These are phyloP conservation scores for Camellia japonica DNA, from an alignment of 148 eudicot species.

Conservation along the genomic window DNA sequence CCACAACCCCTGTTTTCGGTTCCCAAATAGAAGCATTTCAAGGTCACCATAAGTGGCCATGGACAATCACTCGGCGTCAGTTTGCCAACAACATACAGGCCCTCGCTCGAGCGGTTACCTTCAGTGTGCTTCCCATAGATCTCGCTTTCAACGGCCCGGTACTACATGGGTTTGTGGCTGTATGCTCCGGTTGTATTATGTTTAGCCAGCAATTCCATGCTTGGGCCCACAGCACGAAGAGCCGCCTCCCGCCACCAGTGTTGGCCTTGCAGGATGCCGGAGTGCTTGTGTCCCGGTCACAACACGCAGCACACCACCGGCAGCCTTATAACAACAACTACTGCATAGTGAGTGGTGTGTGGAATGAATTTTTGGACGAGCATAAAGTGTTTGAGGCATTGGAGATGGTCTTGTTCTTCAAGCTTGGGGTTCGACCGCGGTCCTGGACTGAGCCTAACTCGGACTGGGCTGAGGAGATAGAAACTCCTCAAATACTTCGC, in stretches of 20 bases:
- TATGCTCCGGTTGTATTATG: slow-evolving; percentile 73
- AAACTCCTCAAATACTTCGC: not conserved
- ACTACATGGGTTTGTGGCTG: slow-evolving; percentile 49
- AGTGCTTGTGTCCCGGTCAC: slow-evolving; percentile 55
- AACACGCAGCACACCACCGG: slow-evolving; percentile 76
- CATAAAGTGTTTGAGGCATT: slow-evolving; percentile 56
- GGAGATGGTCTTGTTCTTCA: slow-evolving; percentile 72
- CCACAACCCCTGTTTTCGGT: slow-evolving; percentile 67
- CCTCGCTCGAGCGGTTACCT: slow-evolving; percentile 46
- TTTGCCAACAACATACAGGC: slow-evolving; percentile 78
- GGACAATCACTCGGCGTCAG: slow-evolving; percentile 70
- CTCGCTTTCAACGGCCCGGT: slow-evolving; percentile 40
- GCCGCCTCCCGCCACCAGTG: slow-evolving; percentile 61
- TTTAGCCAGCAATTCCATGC: slow-evolving; percentile 93
- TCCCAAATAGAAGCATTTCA: slow-evolving; percentile 79
- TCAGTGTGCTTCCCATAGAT: slow-evolving; percentile 56
- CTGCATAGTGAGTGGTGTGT: slow-evolving; percentile 88
- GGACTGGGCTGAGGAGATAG: slow-evolving; percentile 49
- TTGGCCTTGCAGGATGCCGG: slow-evolving; percentile 69
- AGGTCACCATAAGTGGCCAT: slow-evolving; percentile 88
- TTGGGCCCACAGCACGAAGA: slow-evolving; percentile 83
- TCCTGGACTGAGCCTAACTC: slow-evolving; percentile 81
- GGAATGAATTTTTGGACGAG: slow-evolving; percentile 70
- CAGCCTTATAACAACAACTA: slow-evolving; percentile 72
- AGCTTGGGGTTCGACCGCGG: slow-evolving; percentile 70